Percentiles rank a stretch among this genome's conserved stretches.
These are phyloP conservation scores for Rehmannia glutinosa DNA, from an alignment of 257 asterid genomes.

Conservation along the genomic window DNA sequence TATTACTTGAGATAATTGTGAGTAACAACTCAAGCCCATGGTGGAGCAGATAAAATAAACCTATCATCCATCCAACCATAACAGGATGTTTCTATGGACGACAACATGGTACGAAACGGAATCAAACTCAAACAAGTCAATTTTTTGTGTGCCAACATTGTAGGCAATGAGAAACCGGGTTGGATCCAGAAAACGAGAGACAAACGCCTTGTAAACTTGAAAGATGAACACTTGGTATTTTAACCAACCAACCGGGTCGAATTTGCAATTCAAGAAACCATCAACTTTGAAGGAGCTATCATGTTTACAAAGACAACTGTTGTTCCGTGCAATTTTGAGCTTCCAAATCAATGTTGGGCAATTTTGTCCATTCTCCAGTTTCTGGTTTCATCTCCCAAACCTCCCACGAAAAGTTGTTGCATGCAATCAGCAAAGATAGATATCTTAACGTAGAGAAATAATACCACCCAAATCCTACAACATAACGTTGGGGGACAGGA, in stretches of 20 bases:
- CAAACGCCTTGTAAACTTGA: background rate
- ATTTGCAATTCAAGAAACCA: no score
- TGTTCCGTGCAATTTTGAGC: background rate
- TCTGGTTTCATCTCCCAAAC: slow-evolving; percentile 5
- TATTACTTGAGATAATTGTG: no score
- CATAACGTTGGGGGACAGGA: background rate
- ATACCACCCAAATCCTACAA: background rate
- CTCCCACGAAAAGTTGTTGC: background rate
- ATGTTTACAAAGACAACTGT: background rate
- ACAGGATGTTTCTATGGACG: background rate
- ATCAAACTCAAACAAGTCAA: background rate
- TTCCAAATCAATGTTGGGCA: background rate
- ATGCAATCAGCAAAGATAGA: background rate
- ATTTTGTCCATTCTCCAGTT: slow-evolving; percentile 7
- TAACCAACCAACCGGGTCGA: background rate
- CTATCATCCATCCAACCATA: background rate
- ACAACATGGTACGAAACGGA: background rate
- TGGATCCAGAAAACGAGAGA: background rate
- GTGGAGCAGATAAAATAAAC: no score
- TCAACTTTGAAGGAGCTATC: no score
- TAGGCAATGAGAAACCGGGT: background rate
- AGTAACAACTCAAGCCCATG: no score
- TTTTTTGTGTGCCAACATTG: background rate
- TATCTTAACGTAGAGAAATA: background rate
- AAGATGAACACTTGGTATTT: background rate